Evolutionary conservation across 78 protist genomes (phyloP), one percentile per base, ranked within the genome.

Genomic region (Polysphondylium violaceum): DNA sequence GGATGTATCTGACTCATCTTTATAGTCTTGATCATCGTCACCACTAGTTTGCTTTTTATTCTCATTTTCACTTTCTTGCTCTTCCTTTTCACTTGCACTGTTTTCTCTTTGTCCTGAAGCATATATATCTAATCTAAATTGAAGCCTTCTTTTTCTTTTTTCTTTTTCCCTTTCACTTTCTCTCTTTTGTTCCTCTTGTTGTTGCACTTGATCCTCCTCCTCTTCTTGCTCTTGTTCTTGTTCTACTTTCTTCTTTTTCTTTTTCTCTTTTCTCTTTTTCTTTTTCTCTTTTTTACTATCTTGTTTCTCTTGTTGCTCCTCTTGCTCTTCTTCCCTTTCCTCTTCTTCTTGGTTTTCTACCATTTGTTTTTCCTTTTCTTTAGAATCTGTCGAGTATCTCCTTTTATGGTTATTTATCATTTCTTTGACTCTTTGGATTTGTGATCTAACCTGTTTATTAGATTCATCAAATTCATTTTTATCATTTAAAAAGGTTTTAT

Each of bases 51-150:
- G 6, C 27, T 58, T 17, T 59, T 59, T 21, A 59, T 19, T 59
- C 29, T 59, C 65, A 59, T 59, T 59, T 59, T 59, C 36, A 31
- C 31, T 60, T 60, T 60, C 68, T 56, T 19, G 11, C 21, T 12
- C 21, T 12, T 19, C 21, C 21, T 56, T 8, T 4, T 56, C 4
- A 17, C 21, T 8, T 12, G 4, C 6, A 21, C 21, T 56, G 29
- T 56, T 56, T n/a, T n/a, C n/a, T n/a, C n/a, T n/a, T n/a, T n/a
- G n/a, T n/a, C n/a, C n/a, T n/a, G n/a, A n/a, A n/a, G n/a, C n/a
- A n/a, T n/a, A n/a, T n/a, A n/a, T n/a, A n/a, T n/a, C n/a, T n/a
- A n/a, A n/a, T n/a, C n/a, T n/a, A n/a, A n/a, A 47, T 47, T 47
- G 7, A 14, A 14, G 53, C 11, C 11, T 47, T 47, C 11, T 14